Base-by-base conservation (phyloP, 2,329 filamentous ascomycete species). In the Drechslerella stenobrocha region DNA sequence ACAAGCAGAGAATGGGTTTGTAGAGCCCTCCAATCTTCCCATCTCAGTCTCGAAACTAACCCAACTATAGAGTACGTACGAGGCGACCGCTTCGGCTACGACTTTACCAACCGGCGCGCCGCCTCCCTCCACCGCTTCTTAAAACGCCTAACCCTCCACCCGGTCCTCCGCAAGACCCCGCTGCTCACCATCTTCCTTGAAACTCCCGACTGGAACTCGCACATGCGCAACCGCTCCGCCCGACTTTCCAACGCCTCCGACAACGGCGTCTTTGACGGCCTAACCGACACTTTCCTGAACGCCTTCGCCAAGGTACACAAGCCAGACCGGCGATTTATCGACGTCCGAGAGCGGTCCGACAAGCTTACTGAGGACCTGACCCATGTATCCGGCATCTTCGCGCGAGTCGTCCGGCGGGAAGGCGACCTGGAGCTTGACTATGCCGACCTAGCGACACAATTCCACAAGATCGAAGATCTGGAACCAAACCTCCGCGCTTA, bases 251-350 rank as follows among this genome's bases (percentile, higher is more conserved):
- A 78, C 4, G 75, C 75, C 74, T 82, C 71, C 73, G 80, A 71
- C 75, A 81, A 82, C 9, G 87, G 90, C 35, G 89, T 97, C 42
- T 93, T 98, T 73, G 93, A 98, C 75, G 91, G 89, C 73, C 90
- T 97, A 75, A 90, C 93, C 37, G 93, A 98, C 76, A 95, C 88
- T 32, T 95, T 97, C 75, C 88, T 98, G 77, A 97, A 97, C 75
- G 92, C 90, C 35, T 98, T 98, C 74, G 91, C 88, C 47, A 98
- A 97, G 77, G 87, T 96, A 1, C 89, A 97, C 80, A 95, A 95
- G 76, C 88, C 91, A 4, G 93, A 98, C 77, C 87, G 89, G 73
- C 87, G 93, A 28, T 98, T 98, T 76, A 86, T 95, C 71, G 92
- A 97, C 75, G 91, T 97, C 66, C 86, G 87, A 73, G 93, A 97